Conservation (phyloP, 352 stramenopile species). For the Phytophthora agathidicida region DNA sequence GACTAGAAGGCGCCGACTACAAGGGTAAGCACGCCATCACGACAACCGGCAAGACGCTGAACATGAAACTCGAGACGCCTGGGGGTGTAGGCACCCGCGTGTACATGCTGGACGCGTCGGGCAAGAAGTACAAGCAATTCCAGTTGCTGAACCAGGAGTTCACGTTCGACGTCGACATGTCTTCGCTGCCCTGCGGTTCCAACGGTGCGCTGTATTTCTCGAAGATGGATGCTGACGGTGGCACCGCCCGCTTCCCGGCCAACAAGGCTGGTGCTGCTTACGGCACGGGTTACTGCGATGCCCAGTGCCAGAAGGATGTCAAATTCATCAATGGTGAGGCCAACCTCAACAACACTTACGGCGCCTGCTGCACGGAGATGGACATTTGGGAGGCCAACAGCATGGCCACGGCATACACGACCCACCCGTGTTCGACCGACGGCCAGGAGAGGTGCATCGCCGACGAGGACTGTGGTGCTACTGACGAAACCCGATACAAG, state of each 20-base stretch:
- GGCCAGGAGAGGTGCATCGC: slow-evolving; percentile 32
- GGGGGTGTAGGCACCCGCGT: slow-evolving; percentile 58
- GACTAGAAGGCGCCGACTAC: slow-evolving; percentile 62
- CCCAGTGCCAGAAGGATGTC: slow-evolving; percentile 63
- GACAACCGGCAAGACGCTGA: slow-evolving; percentile 30
- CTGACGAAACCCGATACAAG: slow-evolving; percentile 38
- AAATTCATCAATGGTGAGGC: slow-evolving; percentile 70
- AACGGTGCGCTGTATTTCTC: slow-evolving; percentile 71
- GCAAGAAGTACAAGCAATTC: slow-evolving; percentile 47
- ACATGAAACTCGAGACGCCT: slow-evolving; percentile 53
- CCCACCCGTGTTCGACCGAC: slow-evolving; percentile 43
- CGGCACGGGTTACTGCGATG: slow-evolving; percentile 66
- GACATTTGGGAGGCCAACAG: slow-evolving; percentile 61
- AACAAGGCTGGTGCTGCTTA: slow-evolving; percentile 53
- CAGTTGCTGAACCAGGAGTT: slow-evolving; percentile 69
- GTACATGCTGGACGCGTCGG: slow-evolving; percentile 44
- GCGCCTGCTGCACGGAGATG: slow-evolving; percentile 63
- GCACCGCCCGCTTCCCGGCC: slow-evolving; percentile 31
- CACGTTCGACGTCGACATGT: slow-evolving; percentile 61
- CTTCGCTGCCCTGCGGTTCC: slow-evolving; percentile 44
- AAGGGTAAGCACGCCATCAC: slow-evolving; percentile 50
- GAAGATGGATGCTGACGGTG: slow-evolving; percentile 57
- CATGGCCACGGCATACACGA: slow-evolving; percentile 44
- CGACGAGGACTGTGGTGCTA: slow-evolving; percentile 40
- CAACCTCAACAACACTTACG: slow-evolving; percentile 54